Evolutionary conservation across 225 moss, liverwort and hornwort genomes (phyloP).

Genomic region (Pleurozium schreberi): DNA sequence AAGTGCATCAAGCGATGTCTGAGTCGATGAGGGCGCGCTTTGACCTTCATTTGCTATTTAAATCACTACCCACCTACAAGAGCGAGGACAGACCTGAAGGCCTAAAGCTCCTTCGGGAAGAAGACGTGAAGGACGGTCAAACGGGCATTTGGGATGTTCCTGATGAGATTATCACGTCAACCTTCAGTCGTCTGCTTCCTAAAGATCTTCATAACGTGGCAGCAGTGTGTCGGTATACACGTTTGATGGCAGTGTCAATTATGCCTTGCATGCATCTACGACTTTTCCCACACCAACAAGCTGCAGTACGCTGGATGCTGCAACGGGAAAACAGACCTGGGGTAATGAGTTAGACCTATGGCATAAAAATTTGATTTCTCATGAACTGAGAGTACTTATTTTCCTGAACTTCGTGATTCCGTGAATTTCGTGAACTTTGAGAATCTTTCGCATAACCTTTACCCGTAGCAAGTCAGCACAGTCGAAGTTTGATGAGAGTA

Average conservation of each 20-base stretch:
- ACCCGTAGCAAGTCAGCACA: not conserved
- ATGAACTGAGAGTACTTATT: not conserved
- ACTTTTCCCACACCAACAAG: conserved; percentile 80
- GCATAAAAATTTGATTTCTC: not conserved
- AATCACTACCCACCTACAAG: conserved; percentile 60
- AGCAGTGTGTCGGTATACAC: conserved; percentile 72
- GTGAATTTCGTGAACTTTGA: not conserved
- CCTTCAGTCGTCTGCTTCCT: conserved; percentile 52
- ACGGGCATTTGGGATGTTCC: conserved; percentile 77
- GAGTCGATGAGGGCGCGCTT: conserved; percentile 40
- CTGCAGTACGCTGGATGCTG: conserved; percentile 95
- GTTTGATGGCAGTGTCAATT: conserved; percentile 62
- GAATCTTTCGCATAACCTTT: not conserved
- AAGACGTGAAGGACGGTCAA: not conserved
- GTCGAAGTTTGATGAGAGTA: not conserved
- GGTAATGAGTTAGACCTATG: conserved; percentile 11
- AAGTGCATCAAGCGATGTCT: conserved; percentile 41
- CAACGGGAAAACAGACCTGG: conserved; percentile 62
- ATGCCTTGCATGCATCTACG: conserved; percentile 96
- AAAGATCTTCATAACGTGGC: conserved; percentile 72
- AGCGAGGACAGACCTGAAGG: conserved; percentile 42
- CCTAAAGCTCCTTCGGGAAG: conserved; percentile 5
- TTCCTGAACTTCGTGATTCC: not conserved
- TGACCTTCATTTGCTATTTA: conserved; percentile 72
- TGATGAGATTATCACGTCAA: conserved; percentile 62